Base-by-base conservation (phyloP, 306 rosid species). In the Dryas octopetala region DNA sequence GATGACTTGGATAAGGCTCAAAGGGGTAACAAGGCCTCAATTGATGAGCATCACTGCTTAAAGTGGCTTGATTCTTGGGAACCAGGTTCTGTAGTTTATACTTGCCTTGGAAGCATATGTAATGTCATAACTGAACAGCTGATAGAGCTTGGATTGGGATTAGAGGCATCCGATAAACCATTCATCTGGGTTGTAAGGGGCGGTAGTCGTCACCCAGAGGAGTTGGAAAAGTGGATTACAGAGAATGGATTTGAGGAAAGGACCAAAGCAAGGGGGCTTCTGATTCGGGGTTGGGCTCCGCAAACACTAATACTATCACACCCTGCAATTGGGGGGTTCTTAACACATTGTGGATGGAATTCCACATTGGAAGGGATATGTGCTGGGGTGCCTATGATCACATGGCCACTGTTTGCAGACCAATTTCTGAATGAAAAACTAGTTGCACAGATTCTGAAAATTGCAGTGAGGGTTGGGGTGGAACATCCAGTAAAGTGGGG, bases 161-260 rank as follows among this genome's bases (percentile, higher is more conserved):
- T 88, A 44, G 88, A 88, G 78, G 87, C 81, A 9, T 79, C 88
- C 43, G 63, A 74, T 1, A 81, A 63, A 72, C 80, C 97, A 32
- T 90, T 92, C 62, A 79, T 92, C 32, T 88, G 96, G 97, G 96
- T 78, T 4, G 48, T 92, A 0, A 80, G 93, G 74, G 88, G 75
- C 44, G 82, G 86, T 1, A 11, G 23, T 23, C 23, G 32, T 6
- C 46, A 60, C 32, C 41, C 46, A 5, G 58, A 84, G 6, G 91
- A 75, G 48, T 17, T 92, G 19, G 85, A 81, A 23, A 82, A 81
- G 2, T 88, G 89, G 94, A 48, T 90, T 2, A 2, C 2, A 3
- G 90, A 81, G 40, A 76, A 78, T 38, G 71, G 79, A 0, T 87
- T 75, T 9, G 87, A 87, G 67, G 89, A 85, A 48, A 90, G 96